Base-by-base conservation (phyloP, 352 stramenopile species). In the Saprolegnia diclina region DNA sequence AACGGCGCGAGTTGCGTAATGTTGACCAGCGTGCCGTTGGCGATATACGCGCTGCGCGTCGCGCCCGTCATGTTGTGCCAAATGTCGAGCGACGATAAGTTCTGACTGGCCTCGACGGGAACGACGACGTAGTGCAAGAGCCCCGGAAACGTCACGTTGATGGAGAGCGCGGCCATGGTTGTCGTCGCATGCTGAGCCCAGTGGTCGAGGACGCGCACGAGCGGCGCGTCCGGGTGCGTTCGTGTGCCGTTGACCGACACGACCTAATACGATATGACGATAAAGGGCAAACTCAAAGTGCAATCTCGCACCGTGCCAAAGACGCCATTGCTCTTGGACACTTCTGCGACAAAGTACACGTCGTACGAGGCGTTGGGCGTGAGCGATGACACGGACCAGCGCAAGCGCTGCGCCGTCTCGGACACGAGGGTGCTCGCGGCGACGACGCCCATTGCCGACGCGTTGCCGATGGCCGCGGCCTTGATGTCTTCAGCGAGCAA, bases 281-380 rank as follows among this genome's bases (percentile, higher is more conserved):
- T n/a, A 64, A 37, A 54, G 38, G 26, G 48, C 40, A 67, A 26
- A n/a, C 18, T 37, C 10, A 48, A n/a, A 46, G 16, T 14, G 21
- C 19, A 55, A 38, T 29, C 24, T 11, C 13, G 24, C 44, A 69
- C 83, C 5, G 74, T 62, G 7, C 85, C 85, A 59, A 86, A 94
- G 11, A 94, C 83, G 4, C 83, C 85, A 50, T 94, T 92, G 71
- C 85, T 94, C 38, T 78, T 77, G 13, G 78, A 77, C 21, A 91
- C 85, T 52, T 94, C 83, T 14, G 80, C 78, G 10, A 94, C 84
- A 72, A 94, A 88, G 74, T 87, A 91, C 67, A 92, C 83, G 44
- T 92, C 84, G 73, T 91, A 94, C 74, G 76, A 90, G 24, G 74
- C 83, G 56, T 92, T 91, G 0, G 81, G 24, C 11, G 55, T 22